phyloP scores from a whole-genome alignment of 768 basidiomycete genomes.

The Stropharia rugosoannulata region DNA sequence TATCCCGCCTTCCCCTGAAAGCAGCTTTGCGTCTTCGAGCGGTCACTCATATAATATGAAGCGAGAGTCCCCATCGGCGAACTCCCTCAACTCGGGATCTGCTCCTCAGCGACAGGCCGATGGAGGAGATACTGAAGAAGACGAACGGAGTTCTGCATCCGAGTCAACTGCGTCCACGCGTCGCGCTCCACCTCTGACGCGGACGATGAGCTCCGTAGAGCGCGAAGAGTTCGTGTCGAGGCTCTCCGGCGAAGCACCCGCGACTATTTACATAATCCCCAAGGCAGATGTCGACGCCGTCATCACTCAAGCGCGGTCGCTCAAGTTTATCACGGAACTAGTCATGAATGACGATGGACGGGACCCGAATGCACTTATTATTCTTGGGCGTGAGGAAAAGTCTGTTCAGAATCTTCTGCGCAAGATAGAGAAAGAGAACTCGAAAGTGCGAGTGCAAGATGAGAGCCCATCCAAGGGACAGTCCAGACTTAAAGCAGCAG shows the following conservation, averaged over 20 bases:
- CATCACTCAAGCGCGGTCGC: conserved; percentile 35
- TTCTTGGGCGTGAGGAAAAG: conserved; percentile 51
- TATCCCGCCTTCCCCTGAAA: conserved; percentile 45
- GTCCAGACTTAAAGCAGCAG: conserved; percentile 38
- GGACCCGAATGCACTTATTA: conserved; percentile 43
- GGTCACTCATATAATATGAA: conserved; percentile 7
- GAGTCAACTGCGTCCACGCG: conserved; percentile 11
- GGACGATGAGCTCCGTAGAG: conserved; percentile 53
- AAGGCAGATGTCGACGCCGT: conserved; percentile 42
- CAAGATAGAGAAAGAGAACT: conserved; percentile 30
- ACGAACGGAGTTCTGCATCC: conserved; percentile 14
- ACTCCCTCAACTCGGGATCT: neutral
- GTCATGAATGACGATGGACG: conserved; percentile 35
- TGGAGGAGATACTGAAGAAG: conserved; percentile 19
- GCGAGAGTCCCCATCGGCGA: conserved; percentile 9
- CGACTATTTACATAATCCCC: conserved; percentile 50
- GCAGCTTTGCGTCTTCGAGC: conserved; percentile 29
- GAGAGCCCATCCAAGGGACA: conserved; percentile 2
- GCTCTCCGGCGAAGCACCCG: conserved; percentile 40
- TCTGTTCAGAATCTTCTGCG: conserved; percentile 41
- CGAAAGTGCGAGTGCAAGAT: conserved; percentile 12
- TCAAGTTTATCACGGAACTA: conserved; percentile 43
- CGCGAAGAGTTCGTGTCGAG: conserved; percentile 49
- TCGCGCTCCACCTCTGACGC: conserved; percentile 31
- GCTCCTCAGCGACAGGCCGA: conserved; percentile 17